Base-by-base conservation (phyloP, 2,329 filamentous ascomycete species). In the Diaporthe longicolla region DNA sequence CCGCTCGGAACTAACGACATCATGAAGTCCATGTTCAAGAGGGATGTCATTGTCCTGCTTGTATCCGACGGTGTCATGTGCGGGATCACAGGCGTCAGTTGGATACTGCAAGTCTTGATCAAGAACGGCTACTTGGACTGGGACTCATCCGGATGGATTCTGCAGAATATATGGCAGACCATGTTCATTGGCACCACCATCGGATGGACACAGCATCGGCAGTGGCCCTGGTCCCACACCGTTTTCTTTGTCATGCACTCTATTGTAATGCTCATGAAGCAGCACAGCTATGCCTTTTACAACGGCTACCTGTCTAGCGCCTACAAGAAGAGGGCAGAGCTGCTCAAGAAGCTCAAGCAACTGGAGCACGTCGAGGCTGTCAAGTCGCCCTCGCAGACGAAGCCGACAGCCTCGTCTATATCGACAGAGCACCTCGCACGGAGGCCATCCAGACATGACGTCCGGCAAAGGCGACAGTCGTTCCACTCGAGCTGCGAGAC, bases 171-270 rank as follows among this genome's bases (percentile, higher is more conserved):
- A 78, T 95, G 93, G 93, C 92, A 96, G 83, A 84, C 86, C 0
- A 76, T 86, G 19, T 95, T 92, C 78, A 87, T 95, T 15, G 87
- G 84, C 5, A 85, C 85, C 11, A 88, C 93, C 4, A 84, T 95
- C 7, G 89, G 88, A 69, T 90, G 93, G 84, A 92, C 93, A 0
- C 87, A 93, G 66, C 88, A 91, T 79, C 88, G 93, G 6, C 90
- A 94, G 68, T 96, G 93, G 94, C 92, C 93, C 1, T 95, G 94
- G 94, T 94, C 93, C 19, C 93, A 95, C 79, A 94, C 93, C 1
- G 92, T 95, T 24, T 95, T 93, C 81, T 93, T 94, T 68, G 91
- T 94, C 13, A 84, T 95, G 24, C 93, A 95, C 79, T 91, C 91
- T 19, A 84, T 95, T 72, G 90, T 93, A 4, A 93, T 95, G 87